Conservation (phyloP, 1,284 basidiomycete species). For the Termitomyces sp. region DNA sequence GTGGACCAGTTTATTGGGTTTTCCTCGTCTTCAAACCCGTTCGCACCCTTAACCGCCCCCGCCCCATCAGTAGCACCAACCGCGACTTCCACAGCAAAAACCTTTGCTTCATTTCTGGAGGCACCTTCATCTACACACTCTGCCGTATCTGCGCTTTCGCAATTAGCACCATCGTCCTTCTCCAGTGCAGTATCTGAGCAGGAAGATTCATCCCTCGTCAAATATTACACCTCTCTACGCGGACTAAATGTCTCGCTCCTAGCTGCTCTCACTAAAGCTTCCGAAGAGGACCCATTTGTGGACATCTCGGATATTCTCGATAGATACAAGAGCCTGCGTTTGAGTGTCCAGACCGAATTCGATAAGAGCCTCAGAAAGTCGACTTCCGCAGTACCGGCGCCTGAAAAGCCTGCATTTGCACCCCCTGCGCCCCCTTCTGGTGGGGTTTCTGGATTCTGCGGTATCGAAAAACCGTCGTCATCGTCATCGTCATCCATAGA, state of each 20-base stretch:
- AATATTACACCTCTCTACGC: conserved; percentile 72
- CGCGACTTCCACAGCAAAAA: conserved; percentile 37
- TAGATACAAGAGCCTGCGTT: conserved; percentile 60
- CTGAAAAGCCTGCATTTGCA: conserved; percentile 25
- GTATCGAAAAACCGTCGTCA: conserved; percentile 17
- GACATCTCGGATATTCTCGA: conserved; percentile 60
- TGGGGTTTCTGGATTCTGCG: conserved; percentile 23
- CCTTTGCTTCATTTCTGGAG: conserved; percentile 35
- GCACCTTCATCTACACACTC: conserved; percentile 9
- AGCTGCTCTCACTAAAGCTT: conserved; percentile 52
- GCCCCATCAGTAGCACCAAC: conserved; percentile 22
- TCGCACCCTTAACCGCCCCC: not conserved
- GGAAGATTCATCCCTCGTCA: conserved; percentile 25
- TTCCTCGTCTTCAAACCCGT: conserved; percentile 7
- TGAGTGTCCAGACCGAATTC: conserved; percentile 53
- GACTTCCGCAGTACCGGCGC: conserved; percentile 12
- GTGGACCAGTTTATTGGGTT: not conserved
- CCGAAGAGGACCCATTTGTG: conserved; percentile 74
- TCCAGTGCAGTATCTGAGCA: conserved; percentile 6
- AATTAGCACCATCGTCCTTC: conserved; percentile 10
- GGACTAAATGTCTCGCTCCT: conserved; percentile 78
- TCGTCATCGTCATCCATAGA: conserved; percentile 12
- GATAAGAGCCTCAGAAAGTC: conserved; percentile 33
- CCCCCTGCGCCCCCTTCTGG: conserved; percentile 25
- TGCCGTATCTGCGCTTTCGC: not conserved